Conservation (phyloP, 345 rosid species). For the Kandelia obovata region DNA sequence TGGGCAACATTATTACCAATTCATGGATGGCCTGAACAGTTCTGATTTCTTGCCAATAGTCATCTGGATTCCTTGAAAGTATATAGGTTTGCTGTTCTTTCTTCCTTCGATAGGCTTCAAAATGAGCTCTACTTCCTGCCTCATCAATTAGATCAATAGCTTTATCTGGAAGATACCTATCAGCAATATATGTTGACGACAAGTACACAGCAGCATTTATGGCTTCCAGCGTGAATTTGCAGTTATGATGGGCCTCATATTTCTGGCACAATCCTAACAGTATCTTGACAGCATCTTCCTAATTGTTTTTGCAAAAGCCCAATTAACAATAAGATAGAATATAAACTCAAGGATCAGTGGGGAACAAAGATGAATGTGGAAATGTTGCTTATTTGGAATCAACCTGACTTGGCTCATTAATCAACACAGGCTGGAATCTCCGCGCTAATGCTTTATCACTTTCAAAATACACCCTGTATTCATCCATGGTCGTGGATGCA, state of each 20-base stretch:
- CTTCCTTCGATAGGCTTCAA: constrained; percentile 74
- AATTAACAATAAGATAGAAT: constrained; percentile 20
- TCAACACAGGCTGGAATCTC: constrained; percentile 88
- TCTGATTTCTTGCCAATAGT: constrained; percentile 97
- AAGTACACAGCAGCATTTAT: constrained; percentile 87
- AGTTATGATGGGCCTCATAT: constrained; percentile 87
- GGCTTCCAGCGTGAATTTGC: constrained; percentile 78
- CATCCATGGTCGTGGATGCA: constrained; percentile 89
- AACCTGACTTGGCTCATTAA: constrained; percentile 93
- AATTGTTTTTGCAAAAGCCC: constrained; percentile 18
- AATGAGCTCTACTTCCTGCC: constrained; percentile 97
- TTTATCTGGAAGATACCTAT: constrained; percentile 95
- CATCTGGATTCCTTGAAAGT: constrained; percentile 79
- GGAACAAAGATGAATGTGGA: constrained; percentile 8
- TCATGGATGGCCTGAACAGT: constrained; percentile 97
- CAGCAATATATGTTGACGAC: constrained; percentile 82
- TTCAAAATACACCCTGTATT: constrained; percentile 80
- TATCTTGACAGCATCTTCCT: constrained; percentile 92
- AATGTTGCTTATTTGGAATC: constrained; percentile 6
- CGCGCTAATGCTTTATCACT: constrained; percentile 93
- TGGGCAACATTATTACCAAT: constrained; percentile 52
- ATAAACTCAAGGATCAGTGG: neutral
- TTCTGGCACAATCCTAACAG: constrained; percentile 83
- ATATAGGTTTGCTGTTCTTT: constrained; percentile 70
- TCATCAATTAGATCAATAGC: constrained; percentile 98